phyloP scores from a whole-genome alignment of 2,329 filamentous ascomycete genomes.

The Aspergillus sp. region DNA sequence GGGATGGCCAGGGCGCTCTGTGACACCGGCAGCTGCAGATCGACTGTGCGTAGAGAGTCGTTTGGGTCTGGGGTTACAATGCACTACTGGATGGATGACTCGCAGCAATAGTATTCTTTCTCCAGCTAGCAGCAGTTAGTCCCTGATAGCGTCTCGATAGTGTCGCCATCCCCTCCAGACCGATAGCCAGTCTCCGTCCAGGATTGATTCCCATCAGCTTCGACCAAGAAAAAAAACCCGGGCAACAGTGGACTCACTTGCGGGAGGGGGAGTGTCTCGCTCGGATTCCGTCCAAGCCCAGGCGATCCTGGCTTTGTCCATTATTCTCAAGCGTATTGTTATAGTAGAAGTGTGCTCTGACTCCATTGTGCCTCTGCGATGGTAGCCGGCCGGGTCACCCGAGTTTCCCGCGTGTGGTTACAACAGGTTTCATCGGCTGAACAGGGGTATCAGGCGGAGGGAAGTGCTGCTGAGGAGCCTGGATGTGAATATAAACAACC shows the following conservation, averaged over 20 bases:
- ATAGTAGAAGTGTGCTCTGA: background rate
- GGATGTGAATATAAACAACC: conserved; percentile 5
- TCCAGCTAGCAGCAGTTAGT: background rate
- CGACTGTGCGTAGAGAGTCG: conserved; percentile 14
- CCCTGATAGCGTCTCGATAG: background rate
- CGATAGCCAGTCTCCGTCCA: conserved; percentile 10
- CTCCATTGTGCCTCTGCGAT: background rate
- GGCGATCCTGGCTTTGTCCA: background rate
- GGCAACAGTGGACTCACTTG: conserved; percentile 2
- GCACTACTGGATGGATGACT: conserved; percentile 10
- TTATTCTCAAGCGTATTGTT: background rate
- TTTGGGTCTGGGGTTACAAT: conserved; percentile 15
- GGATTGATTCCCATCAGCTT: background rate
- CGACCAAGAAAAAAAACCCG: background rate
- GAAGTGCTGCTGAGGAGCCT: background rate
- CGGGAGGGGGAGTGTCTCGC: conserved; percentile 3
- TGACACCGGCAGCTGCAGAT: conserved; percentile 16
- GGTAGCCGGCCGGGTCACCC: conserved; percentile 15
- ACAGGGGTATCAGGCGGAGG: conserved; percentile 9
- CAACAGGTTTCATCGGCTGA: conserved; percentile 12
- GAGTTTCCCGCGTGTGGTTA: conserved; percentile 22
- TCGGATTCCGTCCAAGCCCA: background rate
- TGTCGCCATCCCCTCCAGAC: background rate
- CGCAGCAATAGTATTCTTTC: conserved; percentile 7
- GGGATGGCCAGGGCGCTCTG: background rate